A percentile compares a stretch with the other conserved stretches of the same genome.
Conservation (phyloP, 495 filamentous ascomycete species). For the Geoglossum glabrum region DNA sequence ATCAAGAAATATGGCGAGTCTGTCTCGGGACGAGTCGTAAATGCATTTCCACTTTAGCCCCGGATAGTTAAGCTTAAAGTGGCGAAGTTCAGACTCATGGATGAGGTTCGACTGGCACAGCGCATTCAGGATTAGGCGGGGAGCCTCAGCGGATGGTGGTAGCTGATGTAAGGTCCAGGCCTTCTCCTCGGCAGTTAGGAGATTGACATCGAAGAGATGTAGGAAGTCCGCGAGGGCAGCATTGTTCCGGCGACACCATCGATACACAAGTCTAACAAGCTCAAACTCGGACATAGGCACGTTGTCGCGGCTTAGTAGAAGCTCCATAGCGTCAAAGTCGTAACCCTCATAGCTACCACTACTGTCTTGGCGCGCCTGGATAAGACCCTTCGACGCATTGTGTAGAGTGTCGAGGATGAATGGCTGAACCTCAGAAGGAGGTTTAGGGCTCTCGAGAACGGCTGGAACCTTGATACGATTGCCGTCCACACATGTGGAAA, state of each 20-base stretch:
- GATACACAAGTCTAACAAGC: constrained; percentile 21
- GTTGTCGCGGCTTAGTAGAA: constrained; percentile 22
- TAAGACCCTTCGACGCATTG: constrained; percentile 12
- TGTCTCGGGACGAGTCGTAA: neutral
- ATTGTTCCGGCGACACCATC: constrained; percentile 23
- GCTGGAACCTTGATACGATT: constrained; percentile 26
- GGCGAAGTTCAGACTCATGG: neutral
- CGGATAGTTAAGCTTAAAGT: neutral
- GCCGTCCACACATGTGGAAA: constrained; percentile 30
- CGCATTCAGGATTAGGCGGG: neutral
- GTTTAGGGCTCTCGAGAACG: constrained; percentile 20
- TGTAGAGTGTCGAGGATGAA: constrained; percentile 31
- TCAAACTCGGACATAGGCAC: constrained; percentile 29
- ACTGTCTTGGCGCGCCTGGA: neutral
- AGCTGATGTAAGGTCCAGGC: neutral
- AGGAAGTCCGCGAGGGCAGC: neutral
- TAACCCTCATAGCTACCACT: constrained; percentile 10
- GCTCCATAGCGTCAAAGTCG: constrained; percentile 18
- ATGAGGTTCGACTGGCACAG: neutral
- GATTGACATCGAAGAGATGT: neutral
- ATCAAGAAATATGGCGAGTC: neutral
- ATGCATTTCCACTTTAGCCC: neutral
- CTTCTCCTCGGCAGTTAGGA: neutral
- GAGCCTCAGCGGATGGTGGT: neutral
- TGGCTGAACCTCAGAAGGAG: constrained; percentile 8